Base-by-base conservation (phyloP, 305 asterid genomes). In the Fraxinus sp. region DNA sequence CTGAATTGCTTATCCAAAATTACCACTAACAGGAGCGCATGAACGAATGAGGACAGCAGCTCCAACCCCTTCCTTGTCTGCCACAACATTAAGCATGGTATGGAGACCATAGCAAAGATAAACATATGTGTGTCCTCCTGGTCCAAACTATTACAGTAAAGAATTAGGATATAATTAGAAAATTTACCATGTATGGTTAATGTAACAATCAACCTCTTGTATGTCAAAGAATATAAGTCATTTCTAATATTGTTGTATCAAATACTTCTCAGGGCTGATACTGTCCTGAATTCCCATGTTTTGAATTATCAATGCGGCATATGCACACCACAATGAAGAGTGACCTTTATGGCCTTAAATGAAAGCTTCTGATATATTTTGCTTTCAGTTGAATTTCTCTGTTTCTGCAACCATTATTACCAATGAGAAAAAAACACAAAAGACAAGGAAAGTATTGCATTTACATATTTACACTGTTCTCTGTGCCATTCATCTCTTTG, bases 61-160 rank as follows among this genome's bases (percentile, higher is more conserved):
- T 78, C 99, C 98, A 57, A 79, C 83, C 78, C 96, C 99, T 84
- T 92, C 94, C 86, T 92, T 91, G 86, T 96, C 99, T 10, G 99
- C 99, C 46, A 94, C 99, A 86, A 94, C 90, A 88, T 96, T 96
- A 79, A 96, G 94, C 98, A 96, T 96, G 52, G 83, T 88, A 86
- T 96, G 99, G 18, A 96, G 91, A 74, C 99, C 99, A 64, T 96
- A 96, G 83, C 99, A 96, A 37, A 94, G 95, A 85, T 96, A 96
- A 75, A 94, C 94, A 78, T 96, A 96, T 3, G 99, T 93, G 90
- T 94, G 95, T 43, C 99, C 99, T 32, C 98, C 99, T 3, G 95
- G 87, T 77, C 98, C 98, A 89, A 96, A 95, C 99, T 95, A 86
- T 83, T 20, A 28, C 57, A 10, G 6, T 30, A 77, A 75, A 26